Base-by-base conservation (phyloP, 1,139 yeast genomes). In the Yamadazyma atmosphaerica region DNA sequence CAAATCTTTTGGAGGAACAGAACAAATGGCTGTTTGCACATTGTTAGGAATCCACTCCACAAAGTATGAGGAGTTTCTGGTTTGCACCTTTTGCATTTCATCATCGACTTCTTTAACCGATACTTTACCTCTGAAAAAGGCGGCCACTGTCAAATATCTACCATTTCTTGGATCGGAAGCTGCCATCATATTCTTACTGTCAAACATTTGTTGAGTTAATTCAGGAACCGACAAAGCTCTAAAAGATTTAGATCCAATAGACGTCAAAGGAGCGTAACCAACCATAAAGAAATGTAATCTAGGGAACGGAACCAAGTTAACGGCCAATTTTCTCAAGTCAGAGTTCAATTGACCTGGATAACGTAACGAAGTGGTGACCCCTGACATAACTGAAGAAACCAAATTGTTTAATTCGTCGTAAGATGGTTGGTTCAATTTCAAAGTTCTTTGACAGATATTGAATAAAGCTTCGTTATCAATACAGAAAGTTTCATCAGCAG, bases 41-140 rank as follows among this genome's bases (percentile, higher is more conserved):
- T 89, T 89, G 67, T 88, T 88, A 59, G 97, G 96, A 68, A 89
- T 89, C 96, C 96, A 89, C 65, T 89, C 96, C 42, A 89, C 97
- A 58, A 87, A 87, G 62, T 83, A 81, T 41, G 83, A 79, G 16
- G 89, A 74, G 65, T 87, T 84, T 65, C 85, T 83, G 44, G 85
- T 79, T 70, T 88, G 95, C 44, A 86, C 86, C 60, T 81, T 81
- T 64, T 73, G 79, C 90, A 88, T 86, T 65, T 87, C 95, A 60
- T 88, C 96, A 61, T 88, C 96, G 47, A 88, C 96, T 68, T 88
- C 96, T 68, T 86, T 86, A 41, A 85, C 86, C 10, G 95, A 84
- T 37, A 86, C 96, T 56, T 86, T 85, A 68, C 96, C 96, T 66
- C 96, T 80, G 72, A 86, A 88, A 70, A 88, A 86, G 12, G 96